Evolutionary conservation across 228 moss, liverwort and hornwort species (phyloP).

Genomic region (Sphagnum fallax): DNA sequence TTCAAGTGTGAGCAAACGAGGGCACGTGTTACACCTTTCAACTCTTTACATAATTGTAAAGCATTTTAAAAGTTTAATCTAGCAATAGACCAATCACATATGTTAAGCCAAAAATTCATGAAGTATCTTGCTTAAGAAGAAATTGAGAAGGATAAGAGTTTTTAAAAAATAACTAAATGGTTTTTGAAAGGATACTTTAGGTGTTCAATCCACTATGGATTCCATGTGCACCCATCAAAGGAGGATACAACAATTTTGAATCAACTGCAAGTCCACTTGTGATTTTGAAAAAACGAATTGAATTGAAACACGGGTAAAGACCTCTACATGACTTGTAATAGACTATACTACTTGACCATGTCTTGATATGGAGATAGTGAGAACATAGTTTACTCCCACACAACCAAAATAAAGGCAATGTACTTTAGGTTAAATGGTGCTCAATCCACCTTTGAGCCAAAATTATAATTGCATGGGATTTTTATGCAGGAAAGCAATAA

Average conservation of each 20-base stretch:
- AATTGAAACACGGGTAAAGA: conserved; percentile 24
- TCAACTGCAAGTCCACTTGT: conserved; percentile 33
- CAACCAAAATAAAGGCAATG: too few species aligned
- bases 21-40: conserved; percentile 4
- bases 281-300: conserved; percentile 24
- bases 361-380: too few species aligned
- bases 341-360: too few species aligned
- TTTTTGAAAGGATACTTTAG: conserved; percentile 5
- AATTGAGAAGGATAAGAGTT: neutral
- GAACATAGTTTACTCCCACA: too few species aligned
- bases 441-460: too few species aligned
- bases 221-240: conserved; percentile 37
- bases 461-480: too few species aligned
- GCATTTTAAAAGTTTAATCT: too few species aligned
- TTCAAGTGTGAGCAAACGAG: conserved; percentile 39
- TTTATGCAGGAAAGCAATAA: too few species aligned
- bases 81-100: too few species aligned
- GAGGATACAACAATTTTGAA: conserved; percentile 38
- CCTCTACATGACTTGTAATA: too few species aligned
- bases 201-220: conserved; percentile 52
- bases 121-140: neutral
- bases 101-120: neutral
- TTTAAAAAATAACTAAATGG: neutral
- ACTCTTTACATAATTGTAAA: neutral
- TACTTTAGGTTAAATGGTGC: too few species aligned